These are phyloP conservation scores for Sarcomyxa edulis DNA, from an alignment of 768 basidiomycete species.

Conservation along the genomic window DNA sequence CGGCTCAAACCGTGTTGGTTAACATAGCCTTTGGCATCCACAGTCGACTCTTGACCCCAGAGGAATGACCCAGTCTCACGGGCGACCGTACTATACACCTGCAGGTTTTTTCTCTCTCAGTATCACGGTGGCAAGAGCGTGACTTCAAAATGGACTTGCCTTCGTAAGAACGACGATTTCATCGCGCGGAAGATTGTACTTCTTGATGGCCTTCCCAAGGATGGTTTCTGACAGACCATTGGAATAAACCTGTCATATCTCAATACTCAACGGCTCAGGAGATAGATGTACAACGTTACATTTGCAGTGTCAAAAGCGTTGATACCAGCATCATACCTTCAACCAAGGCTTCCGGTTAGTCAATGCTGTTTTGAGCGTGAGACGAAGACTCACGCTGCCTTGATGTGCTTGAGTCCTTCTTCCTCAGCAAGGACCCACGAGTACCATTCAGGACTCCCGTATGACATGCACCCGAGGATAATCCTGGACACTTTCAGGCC, in stretches of 20 bases:
- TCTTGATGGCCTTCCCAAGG: slow-evolving; percentile 68
- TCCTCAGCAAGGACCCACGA: slow-evolving; percentile 41
- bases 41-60: slow-evolving; percentile 8
- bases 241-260: slow-evolving; percentile 45
- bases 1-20: slow-evolving; percentile 35
- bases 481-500: slow-evolving; percentile 62
- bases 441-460: slow-evolving; percentile 49
- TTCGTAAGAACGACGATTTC: slow-evolving; percentile 82
- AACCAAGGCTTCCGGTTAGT: neutral
- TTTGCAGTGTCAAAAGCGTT: slow-evolving; percentile 59
- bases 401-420: slow-evolving; percentile 39
- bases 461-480: slow-evolving; percentile 63
- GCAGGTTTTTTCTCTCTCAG: slow-evolving; percentile 5
- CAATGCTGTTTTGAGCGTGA: neutral
- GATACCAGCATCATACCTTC: slow-evolving; percentile 57
- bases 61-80: slow-evolving; percentile 14
- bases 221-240: slow-evolving; percentile 63
- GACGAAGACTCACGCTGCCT: slow-evolving; percentile 22
- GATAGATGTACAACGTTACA: slow-evolving; percentile 13
- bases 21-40: slow-evolving; percentile 41
- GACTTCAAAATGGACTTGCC: slow-evolving; percentile 21
- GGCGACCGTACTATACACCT: slow-evolving; percentile 34
- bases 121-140: neutral
- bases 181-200: slow-evolving; percentile 59
- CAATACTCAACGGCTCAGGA: neutral